Evolutionary conservation across 2,329 filamentous ascomycete species (phyloP), one percentile per base, ranked within the genome.

Genomic region (Diplodia mutila): DNA sequence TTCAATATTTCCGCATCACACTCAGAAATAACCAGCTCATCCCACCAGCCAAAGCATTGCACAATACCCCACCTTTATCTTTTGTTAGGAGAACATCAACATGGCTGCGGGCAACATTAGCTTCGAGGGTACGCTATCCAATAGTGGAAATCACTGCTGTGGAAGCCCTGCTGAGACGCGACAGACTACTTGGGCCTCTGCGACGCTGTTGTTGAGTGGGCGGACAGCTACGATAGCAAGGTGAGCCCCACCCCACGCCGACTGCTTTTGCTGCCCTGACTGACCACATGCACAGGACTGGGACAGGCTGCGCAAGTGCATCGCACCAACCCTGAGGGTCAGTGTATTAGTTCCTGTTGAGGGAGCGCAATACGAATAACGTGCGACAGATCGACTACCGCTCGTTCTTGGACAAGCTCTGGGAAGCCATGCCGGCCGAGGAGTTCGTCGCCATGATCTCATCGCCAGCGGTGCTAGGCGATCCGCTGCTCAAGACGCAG

Each of bases 191-290:
- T 65, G 11, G 66, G 66, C 49, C 59, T 67, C 57, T 67, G 66
- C 66, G 46, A 64, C 23, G 61, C 55, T 32, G 48, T 67, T 48
- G 66, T 67, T 54, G 66, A 89, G 73, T 90, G 87, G 87, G 87
- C 86, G 67, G 87, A 89, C 76, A 87, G 84, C 80, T 89, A 89
- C 77, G 87, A 89, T 77, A 84, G 83, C 76, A 90, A 90, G 78
- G 80, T 79, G 57, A 42, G 69, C 46, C 71, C 66, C 27, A 39
- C 32, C 25, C 14, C 46, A 23, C 34, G 5, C 6, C 27, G 46
- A 16, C 27, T 11, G 48, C 23, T 8, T 29, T 52, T 12, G 32
- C 34, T 42, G n/a, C 42, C 12, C 46, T 6, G 34, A 64, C 32
- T 25, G 63, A 61, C 57, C 18, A n/a, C 7, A 14, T 6, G 29